These are phyloP conservation scores for Theobroma grandiflorum DNA, from an alignment of 441 rosid genomes.

Conservation along the genomic window DNA sequence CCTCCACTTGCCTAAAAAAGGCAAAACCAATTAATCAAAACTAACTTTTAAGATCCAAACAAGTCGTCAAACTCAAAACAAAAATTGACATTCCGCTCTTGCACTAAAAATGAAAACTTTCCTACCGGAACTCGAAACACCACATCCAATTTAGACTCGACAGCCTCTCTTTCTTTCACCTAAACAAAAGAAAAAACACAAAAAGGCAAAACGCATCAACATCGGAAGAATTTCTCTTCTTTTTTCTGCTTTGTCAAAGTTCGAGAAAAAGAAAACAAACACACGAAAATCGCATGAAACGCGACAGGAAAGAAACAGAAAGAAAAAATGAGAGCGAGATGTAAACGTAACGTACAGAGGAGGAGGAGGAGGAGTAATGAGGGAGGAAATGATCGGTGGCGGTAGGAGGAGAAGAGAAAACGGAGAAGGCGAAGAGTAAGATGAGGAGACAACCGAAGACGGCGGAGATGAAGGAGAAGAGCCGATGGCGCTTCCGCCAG, in stretches of 20 bases:
- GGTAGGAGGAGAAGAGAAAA: constrained; percentile 51
- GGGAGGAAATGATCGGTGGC: constrained; percentile 32
- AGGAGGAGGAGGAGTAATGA: constrained; percentile 16
- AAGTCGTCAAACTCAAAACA: not conserved
- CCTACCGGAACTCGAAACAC: constrained; percentile 53
- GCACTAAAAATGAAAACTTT: constrained; percentile 19
- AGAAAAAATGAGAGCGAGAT: not conserved
- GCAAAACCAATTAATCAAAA: constrained; percentile 18
- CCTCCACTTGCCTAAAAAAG: constrained; percentile 53
- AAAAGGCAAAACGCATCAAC: not conserved
- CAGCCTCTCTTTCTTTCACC: constrained; percentile 22
- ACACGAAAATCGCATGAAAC: not conserved
- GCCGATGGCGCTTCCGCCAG: constrained; percentile 54
- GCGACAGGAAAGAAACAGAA: no score
- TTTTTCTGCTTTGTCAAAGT: not conserved
- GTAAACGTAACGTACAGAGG: constrained; percentile 10
- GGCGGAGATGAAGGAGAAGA: constrained; percentile 60
- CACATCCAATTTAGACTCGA: constrained; percentile 28
- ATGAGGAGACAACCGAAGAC: constrained; percentile 58
- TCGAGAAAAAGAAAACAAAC: not conserved
- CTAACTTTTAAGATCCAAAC: constrained; percentile 16
- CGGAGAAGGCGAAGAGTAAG: constrained; percentile 49
- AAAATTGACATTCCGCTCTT: not conserved
- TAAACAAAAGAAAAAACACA: not conserved
- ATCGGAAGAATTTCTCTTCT: not conserved